Percentiles rank a stretch among this genome's conserved stretches.
Conservation (phyloP, 129 eudicot species). For the Daucus carota region DNA sequence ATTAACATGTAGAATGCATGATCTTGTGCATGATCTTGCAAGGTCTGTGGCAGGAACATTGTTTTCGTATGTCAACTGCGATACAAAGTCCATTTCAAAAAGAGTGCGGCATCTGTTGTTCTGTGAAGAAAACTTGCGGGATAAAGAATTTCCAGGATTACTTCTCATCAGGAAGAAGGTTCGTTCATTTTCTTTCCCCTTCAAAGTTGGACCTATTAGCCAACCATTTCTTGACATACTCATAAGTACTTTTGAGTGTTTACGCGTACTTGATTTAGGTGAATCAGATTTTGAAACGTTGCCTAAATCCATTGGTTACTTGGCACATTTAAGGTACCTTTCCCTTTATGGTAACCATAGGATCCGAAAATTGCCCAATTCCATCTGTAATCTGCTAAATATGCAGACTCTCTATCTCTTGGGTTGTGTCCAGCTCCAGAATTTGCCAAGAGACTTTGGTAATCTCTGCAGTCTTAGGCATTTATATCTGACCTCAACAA, state of each 20-base stretch:
- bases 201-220: constrained; percentile 10
- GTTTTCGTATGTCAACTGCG: constrained; percentile 9
- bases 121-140: constrained; percentile 3
- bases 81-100: constrained; percentile 6
- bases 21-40: constrained; percentile 36
- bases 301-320: constrained; percentile 28
- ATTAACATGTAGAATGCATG: constrained; percentile 25
- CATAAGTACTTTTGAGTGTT: constrained; percentile 17
- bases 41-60: constrained; percentile 16
- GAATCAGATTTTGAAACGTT: constrained; percentile 20
- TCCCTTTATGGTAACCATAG: constrained; percentile 8
- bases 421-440: constrained; percentile 22
- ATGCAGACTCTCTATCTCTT: constrained; percentile 22
- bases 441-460: constrained; percentile 16
- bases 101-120: constrained; percentile 22
- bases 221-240: constrained; percentile 11
- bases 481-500: constrained; percentile 13
- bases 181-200: constrained; percentile 17
- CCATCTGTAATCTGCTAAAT: constrained; percentile 26
- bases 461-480: constrained; percentile 12
- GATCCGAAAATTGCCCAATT: constrained; percentile 19
- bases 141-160: constrained; percentile 3
- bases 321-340: constrained; percentile 25
- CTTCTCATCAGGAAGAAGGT: constrained; percentile 16
- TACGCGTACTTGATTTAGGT: constrained; percentile 21